A percentile compares a stretch with the other conserved stretches of the same genome.
Conservation (phyloP, 2,329 filamentous ascomycete species). For the Allantophomopsis cytisporea region DNA sequence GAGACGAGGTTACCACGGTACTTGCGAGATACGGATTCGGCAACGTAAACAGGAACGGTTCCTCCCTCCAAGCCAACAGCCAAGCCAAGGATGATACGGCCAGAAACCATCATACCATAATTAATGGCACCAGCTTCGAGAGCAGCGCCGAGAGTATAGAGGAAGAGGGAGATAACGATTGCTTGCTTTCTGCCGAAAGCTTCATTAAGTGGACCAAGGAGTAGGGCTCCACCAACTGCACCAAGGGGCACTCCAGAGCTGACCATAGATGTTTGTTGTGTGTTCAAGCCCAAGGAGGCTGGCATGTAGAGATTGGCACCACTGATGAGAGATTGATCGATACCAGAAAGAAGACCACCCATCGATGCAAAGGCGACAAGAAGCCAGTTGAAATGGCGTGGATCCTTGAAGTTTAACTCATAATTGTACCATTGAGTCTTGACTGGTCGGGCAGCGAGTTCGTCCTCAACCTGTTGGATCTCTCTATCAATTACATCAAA, state of each 20-base stretch:
- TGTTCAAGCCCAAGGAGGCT: conserved; percentile 36
- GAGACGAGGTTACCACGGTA: conserved; percentile 62
- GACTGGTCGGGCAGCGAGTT: too few species aligned
- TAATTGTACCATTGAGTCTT: too few species aligned
- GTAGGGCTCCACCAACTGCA: conserved; percentile 54
- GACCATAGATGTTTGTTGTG: conserved; percentile 47
- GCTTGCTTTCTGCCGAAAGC: conserved; percentile 52
- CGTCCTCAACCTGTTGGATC: too few species aligned
- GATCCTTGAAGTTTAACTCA: conserved; percentile 33
- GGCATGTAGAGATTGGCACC: conserved; percentile 59
- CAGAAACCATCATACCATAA: conserved; percentile 58
- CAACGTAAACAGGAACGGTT: conserved; percentile 63
- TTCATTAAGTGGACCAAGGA: conserved; percentile 55
- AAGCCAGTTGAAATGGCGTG: conserved; percentile 52
- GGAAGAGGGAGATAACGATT: conserved; percentile 53
- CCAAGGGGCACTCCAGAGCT: conserved; percentile 61
- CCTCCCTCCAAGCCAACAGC: conserved; percentile 63
- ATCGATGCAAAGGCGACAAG: conserved; percentile 57
- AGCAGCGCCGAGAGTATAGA: conserved; percentile 58
- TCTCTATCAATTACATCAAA: too few species aligned
- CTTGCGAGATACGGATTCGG: conserved; percentile 54
- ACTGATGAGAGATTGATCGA: conserved; percentile 61
- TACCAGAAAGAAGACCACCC: conserved; percentile 57
- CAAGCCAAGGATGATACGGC: conserved; percentile 53
- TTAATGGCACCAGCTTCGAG: conserved; percentile 54